These are phyloP conservation scores for Podospora sp. DNA, from an alignment of 495 filamentous ascomycete species.

Conservation along the genomic window DNA sequence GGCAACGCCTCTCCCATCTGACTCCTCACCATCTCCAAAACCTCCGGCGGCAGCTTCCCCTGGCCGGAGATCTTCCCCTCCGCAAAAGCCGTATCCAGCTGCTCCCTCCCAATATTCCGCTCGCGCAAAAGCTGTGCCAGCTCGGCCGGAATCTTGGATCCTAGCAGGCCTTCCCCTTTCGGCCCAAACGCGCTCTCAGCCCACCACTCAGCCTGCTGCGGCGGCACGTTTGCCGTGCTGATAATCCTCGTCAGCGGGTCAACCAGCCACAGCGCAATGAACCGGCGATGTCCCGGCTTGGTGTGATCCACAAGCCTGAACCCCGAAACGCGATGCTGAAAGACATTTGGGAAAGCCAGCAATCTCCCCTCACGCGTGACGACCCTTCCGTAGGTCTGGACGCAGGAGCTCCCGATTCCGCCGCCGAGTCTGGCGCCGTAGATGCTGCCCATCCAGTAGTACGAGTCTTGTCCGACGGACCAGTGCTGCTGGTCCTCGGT, in stretches of 20 bases:
- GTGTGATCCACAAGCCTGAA: slow-evolving; percentile 53
- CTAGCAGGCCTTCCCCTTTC: background rate
- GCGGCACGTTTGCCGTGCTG: background rate
- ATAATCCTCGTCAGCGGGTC: slow-evolving; percentile 22
- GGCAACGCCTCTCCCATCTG: background rate
- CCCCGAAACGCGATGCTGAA: slow-evolving; percentile 56
- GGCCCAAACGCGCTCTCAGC: background rate
- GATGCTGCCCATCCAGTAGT: slow-evolving; percentile 24
- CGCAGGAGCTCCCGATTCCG: background rate
- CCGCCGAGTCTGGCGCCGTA: slow-evolving; percentile 29
- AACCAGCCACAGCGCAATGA: slow-evolving; percentile 61
- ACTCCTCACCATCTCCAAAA: background rate
- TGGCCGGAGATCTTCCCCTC: background rate
- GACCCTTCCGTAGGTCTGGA: slow-evolving; percentile 42
- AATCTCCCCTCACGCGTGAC: slow-evolving; percentile 39
- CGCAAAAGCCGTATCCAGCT: background rate
- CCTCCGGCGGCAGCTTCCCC: background rate
- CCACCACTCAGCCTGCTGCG: background rate
- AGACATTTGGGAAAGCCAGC: slow-evolving; percentile 46
- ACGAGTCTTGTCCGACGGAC: slow-evolving; percentile 10
- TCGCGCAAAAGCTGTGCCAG: background rate
- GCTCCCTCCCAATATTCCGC: background rate
- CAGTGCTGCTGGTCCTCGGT: slow-evolving; percentile 31
- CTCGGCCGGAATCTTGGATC: background rate
- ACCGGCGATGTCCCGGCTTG: slow-evolving; percentile 57